A percentile compares a stretch with the other conserved stretches of the same genome.
Evolutionary conservation across 306 rosid species (phyloP).

Genomic region (Fagus sylvatica): DNA sequence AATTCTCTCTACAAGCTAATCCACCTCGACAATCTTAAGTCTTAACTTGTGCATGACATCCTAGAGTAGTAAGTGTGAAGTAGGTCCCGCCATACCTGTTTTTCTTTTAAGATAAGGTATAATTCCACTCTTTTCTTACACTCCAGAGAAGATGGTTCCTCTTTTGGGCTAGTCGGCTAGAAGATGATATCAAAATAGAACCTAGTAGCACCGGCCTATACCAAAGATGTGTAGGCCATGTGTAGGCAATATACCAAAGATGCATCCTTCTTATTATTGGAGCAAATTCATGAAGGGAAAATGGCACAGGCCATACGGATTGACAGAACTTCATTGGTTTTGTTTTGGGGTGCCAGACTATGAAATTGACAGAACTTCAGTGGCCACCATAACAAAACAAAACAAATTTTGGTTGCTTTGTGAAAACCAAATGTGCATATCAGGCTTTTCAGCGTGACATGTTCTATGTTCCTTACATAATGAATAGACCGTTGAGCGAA

Average conservation of each 20-base stretch:
- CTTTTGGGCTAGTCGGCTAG: background rate
- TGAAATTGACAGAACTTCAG: background rate
- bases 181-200: slow-evolving; percentile 33
- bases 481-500: no score
- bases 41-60: no score
- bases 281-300: background rate
- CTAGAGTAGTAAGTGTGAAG: background rate
- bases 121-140: slow-evolving; percentile 22
- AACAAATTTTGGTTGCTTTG: no score
- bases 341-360: background rate
- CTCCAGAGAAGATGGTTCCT: background rate
- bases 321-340: background rate
- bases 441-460: no score
- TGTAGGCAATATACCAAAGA: background rate
- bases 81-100: background rate
- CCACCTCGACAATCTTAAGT: background rate
- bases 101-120: slow-evolving; percentile 34
- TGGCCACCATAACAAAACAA: no score
- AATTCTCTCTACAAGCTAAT: background rate
- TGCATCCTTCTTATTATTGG: background rate
- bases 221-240: background rate
- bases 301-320: background rate
- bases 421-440: no score
- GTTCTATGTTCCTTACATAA: no score
- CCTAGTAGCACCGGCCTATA: slow-evolving; percentile 28